Base-by-base conservation (phyloP, 2,329 filamentous ascomycete genomes). In the Allantophomopsis lycopodina region DNA sequence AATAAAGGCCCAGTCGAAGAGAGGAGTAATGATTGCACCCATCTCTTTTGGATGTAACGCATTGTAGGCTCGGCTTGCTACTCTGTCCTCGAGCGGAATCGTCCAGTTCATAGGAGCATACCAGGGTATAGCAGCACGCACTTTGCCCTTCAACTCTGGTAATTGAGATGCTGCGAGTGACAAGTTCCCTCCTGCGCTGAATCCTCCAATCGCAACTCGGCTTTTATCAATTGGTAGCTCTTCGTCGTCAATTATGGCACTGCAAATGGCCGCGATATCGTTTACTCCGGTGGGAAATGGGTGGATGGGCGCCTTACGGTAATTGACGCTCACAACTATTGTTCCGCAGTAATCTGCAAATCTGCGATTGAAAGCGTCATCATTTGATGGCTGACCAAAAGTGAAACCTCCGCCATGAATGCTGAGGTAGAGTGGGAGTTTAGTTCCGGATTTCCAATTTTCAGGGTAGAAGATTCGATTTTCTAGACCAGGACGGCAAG, bases 401-500 rank as follows among this genome's bases (percentile, higher is more conserved):
- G 58, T 55, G 48, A 68, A 70, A 32, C 66, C 68, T 42, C 69
- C 68, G 40, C 69, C 69, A 46, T 74, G 70, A 46, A 71, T 60
- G 40, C 65, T 61, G 35, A 74, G 55, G 35, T 71, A 57, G 2
- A 64, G 55, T 1, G 68, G 66, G 7, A 53, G 55, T 6, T 50
- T 51, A 1, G 44, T 33, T 0, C 52, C 51, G 3, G 51, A 47
- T 35, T 61, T 53, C 44, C 61, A 55, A 30, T 45, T 46, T 1
- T 49, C 46, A 1, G 65, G 64, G 35, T 60, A 58, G 53, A 66
- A 68, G 40, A 68, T 52, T 12, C 55, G 47, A 21, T 50, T 45
- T 31, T 38, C 43, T 16, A 54, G 46, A 18, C 38, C 41, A 7
- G 49, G 53, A 17, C 52, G 49, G 20, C 48, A 53, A n/a, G 42